Base-by-base conservation (phyloP, 495 filamentous ascomycete species). In the Penicillium angulare region DNA sequence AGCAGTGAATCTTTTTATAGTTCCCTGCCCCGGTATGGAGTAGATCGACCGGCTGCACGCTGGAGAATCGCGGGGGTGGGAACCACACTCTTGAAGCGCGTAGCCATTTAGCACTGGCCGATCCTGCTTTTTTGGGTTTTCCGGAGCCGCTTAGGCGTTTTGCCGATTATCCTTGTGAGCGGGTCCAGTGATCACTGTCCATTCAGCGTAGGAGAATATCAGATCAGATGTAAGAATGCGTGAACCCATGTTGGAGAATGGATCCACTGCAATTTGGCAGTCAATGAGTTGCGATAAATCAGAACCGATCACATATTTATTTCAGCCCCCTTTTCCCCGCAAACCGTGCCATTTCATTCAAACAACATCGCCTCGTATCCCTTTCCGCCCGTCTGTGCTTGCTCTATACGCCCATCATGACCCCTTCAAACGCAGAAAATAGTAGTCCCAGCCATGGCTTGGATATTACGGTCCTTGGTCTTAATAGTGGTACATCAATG, bases 401-500 rank as follows among this genome's bases (percentile, higher is more conserved):
- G n/a, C 26, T 24, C 39, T 7, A 1, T 43, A 27, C 29, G n/a
- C 18, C n/a, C 35, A 49, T 22, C 12, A 49, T 49, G 47, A 26
- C 16, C 12, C 34, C 24, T 12, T 24, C 35, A 4, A 27, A 29
- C 24, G 15, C 21, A 1, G 32, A 23, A 7, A 47, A 55, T 23
- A 34, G 32, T 26, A 47, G 23, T n/a, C 15, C 47, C 22, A 35
- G 43, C 43, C 47, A 53, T 41, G 43, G 34, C n/a, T 16, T 53
- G 17, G 50, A 53, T 35, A 46, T 53, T 13, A 53, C 51, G 3
- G 51, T 53, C 29, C 44, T 53, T 2, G 51, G 51, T 12, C 29
- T 53, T 13, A 53, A 53, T 16, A 53, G 53, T 9, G 55, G 61
- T 3, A 59, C 63, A 27, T 44, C 48, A 1, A 51, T 51, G 48